Conservation (phyloP, 768 basidiomycete species). For the Russula emetica region DNA sequence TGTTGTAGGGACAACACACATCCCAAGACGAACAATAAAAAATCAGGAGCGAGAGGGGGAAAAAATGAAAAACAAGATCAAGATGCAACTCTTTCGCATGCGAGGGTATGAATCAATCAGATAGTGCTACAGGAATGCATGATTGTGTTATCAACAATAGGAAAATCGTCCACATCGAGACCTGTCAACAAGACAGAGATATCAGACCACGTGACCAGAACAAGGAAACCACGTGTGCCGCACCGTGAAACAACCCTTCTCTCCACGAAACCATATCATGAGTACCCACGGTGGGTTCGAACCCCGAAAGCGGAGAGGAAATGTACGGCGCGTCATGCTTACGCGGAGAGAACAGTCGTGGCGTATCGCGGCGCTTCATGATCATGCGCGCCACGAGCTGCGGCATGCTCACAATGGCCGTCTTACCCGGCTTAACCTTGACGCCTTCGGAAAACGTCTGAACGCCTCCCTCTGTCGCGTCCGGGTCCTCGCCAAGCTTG, state of each 20-base stretch:
- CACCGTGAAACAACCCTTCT: not conserved
- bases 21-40: constrained; percentile 4
- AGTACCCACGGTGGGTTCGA: constrained; percentile 11
- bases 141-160: constrained; percentile 19
- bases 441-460: not conserved
- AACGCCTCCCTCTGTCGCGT: constrained; percentile 28
- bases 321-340: constrained; percentile 32
- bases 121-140: constrained; percentile 31
- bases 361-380: constrained; percentile 41
- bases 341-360: constrained; percentile 39
- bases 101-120: constrained; percentile 24
- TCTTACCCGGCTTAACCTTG: constrained; percentile 15
- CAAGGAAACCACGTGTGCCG: not conserved
- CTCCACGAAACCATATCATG: not conserved
- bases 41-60: not conserved
- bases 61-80: constrained; percentile 1
- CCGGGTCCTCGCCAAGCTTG: constrained; percentile 41
- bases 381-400: constrained; percentile 49
- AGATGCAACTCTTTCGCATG: constrained; percentile 17
- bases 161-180: constrained; percentile 16
- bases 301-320: constrained; percentile 34
- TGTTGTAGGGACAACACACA: not conserved
- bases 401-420: constrained; percentile 33
- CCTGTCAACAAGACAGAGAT: not conserved
- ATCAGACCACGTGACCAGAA: not conserved